Evolutionary conservation across 108 stramenopile genomes (phyloP), one percentile per base, ranked within the genome.

Genomic region (Pseudonitzschia delicatissima): DNA sequence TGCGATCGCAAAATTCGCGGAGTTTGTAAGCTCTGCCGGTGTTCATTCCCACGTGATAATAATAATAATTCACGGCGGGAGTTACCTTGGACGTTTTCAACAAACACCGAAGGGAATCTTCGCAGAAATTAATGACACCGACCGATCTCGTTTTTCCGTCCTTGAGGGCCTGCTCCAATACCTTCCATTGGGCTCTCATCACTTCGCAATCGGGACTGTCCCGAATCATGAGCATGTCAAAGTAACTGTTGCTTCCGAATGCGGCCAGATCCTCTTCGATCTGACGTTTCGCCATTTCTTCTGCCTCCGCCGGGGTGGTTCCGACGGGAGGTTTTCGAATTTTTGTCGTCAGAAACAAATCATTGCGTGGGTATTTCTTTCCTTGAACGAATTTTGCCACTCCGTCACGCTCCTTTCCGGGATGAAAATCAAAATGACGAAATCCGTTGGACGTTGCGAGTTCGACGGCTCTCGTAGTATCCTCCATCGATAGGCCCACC

Each of bases 151-250:
- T 71, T 52, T 71, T 44, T 3, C 78, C 78, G 7, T 23, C 17
- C 25, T 52, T 52, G n/a, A 77, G 62, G 15, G 82, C 79, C 25
- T 83, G 74, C 45, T 83, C 82, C 29, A 83, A 26, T 0, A 83
- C 79, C 33, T n/a, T 31, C 82, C 82, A 83, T 57, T 83, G 82
- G 7, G 76, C 67, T 51, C 71, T 78, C 33, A 83, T 77, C 4
- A 80, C 77, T 23, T 74, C 70, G 23, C 63, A 65, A 39, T 80
- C 78, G 5, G 82, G 76, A 57, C 69, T 69, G 34, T 83, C 82
- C 11, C 82, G 67, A n/a, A 83, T 40, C 79, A 83, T 80, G 6
- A 80, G 57, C 82, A 83, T 83, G 44, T 83, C 82, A 1, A 83
- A 76, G 39, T 66, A 40, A n/a, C n/a, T n/a, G 2, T 64, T 40